These are phyloP conservation scores for Eucalyptus brandiana DNA, from an alignment of 345 rosid species.

Conservation along the genomic window DNA sequence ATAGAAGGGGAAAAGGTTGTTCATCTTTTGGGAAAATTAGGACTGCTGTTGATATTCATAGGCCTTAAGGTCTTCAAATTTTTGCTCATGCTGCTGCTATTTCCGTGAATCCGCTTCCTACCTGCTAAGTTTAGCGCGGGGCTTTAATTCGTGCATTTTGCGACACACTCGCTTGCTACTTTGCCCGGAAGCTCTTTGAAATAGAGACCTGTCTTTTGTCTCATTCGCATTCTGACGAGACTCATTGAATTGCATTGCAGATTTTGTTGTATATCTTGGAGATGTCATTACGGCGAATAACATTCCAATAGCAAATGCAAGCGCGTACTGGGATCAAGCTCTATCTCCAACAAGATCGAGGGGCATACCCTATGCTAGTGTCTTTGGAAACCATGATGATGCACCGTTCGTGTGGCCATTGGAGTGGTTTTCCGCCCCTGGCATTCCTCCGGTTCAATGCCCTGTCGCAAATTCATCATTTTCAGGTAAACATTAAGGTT, in stretches of 20 bases:
- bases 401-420: slow-evolving; percentile 69
- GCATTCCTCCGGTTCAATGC: slow-evolving; percentile 54
- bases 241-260: slow-evolving; percentile 11
- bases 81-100: neutral
- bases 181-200: neutral
- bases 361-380: slow-evolving; percentile 63
- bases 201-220: neutral
- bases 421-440: slow-evolving; percentile 70
- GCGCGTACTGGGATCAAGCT: slow-evolving; percentile 72
- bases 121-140: neutral
- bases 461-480: slow-evolving; percentile 19
- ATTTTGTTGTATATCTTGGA: slow-evolving; percentile 80
- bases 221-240: neutral
- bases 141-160: neutral
- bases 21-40: neutral
- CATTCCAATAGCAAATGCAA: slow-evolving; percentile 59
- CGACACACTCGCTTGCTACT: neutral
- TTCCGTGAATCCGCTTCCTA: neutral
- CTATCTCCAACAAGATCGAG: slow-evolving; percentile 59
- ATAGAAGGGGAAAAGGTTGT: neutral
- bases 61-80: neutral
- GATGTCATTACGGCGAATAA: slow-evolving; percentile 84
- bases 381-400: slow-evolving; percentile 88
- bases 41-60: neutral
- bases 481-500: neutral